Conservation (phyloP, 2,329 filamentous ascomycete genomes). For the Phymatotrichopsis omnivora region DNA sequence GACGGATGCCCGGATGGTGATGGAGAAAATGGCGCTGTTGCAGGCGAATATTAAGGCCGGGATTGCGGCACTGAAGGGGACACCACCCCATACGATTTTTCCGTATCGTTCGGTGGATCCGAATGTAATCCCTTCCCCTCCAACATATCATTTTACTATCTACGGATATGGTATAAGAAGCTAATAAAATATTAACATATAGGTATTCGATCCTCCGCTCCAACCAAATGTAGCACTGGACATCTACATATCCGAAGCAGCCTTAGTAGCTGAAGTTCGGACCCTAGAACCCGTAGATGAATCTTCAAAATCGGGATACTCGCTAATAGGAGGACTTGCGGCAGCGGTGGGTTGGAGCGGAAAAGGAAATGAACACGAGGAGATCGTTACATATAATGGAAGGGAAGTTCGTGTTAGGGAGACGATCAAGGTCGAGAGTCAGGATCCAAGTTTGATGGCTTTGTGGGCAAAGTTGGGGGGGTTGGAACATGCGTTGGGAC, state of each 20-base stretch:
- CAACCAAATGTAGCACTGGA: slow-evolving; percentile 63
- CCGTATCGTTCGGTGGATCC: slow-evolving; percentile 30
- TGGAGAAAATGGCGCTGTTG: slow-evolving; percentile 7
- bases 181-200: neutral
- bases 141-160: neutral
- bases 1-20: slow-evolving; percentile 1
- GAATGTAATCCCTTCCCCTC: slow-evolving; percentile 43
- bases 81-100: slow-evolving; percentile 33
- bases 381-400: slow-evolving; percentile 48
- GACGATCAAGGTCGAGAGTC: slow-evolving; percentile 55
- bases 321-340: slow-evolving; percentile 22
- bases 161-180: too few species aligned
- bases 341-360: slow-evolving; percentile 25
- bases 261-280: slow-evolving; percentile 58
- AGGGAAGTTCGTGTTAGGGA: slow-evolving; percentile 54
- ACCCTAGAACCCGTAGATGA: slow-evolving; percentile 48
- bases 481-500: slow-evolving; percentile 50
- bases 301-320: slow-evolving; percentile 6
- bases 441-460: slow-evolving; percentile 56
- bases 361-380: slow-evolving; percentile 40
- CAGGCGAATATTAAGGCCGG: slow-evolving; percentile 27
- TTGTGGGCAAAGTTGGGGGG: slow-evolving; percentile 57
- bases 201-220: slow-evolving; percentile 52
- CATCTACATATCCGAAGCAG: slow-evolving; percentile 58
- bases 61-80: slow-evolving; percentile 24